Evolutionary conservation across 768 basidiomycete species (phyloP).

Genomic region (Ephemerocybe angulata): DNA sequence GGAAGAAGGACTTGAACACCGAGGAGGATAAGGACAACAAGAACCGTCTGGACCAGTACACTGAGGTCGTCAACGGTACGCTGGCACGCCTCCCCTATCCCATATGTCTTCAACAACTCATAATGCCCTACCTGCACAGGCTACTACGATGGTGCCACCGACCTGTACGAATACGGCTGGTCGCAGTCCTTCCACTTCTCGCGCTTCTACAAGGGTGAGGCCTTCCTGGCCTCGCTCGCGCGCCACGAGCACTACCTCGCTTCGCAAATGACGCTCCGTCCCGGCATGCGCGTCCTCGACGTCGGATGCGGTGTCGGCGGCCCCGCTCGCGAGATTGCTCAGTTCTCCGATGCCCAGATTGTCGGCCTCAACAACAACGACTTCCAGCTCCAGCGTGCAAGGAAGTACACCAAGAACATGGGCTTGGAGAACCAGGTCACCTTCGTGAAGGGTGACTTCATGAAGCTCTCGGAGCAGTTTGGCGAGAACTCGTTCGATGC

Average conservation of each 20-base stretch:
- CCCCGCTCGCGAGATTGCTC: constrained; percentile 92
- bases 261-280: constrained; percentile 73
- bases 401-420: constrained; percentile 71
- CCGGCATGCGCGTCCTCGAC: constrained; percentile 95
- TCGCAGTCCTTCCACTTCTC: constrained; percentile 92
- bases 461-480: constrained; percentile 89
- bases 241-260: constrained; percentile 98
- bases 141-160: constrained; percentile 96
- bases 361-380: constrained; percentile 95
- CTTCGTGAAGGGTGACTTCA: constrained; percentile 93
- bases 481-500: constrained; percentile 94
- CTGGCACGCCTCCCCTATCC: constrained; percentile 11
- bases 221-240: constrained; percentile 69
- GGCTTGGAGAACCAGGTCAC: constrained; percentile 74
- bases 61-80: constrained; percentile 90
- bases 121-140: constrained; percentile 39
- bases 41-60: constrained; percentile 76
- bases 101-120: background rate
- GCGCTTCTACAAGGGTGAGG: constrained; percentile 92
- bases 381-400: constrained; percentile 88
- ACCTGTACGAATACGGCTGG: constrained; percentile 95
- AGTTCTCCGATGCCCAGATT: constrained; percentile 81
- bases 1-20: constrained; percentile 76
- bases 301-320: constrained; percentile 99
- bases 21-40: constrained; percentile 66